Conservation (phyloP, 2,329 filamentous ascomycete species). For the Colletotrichum noveboracense region DNA sequence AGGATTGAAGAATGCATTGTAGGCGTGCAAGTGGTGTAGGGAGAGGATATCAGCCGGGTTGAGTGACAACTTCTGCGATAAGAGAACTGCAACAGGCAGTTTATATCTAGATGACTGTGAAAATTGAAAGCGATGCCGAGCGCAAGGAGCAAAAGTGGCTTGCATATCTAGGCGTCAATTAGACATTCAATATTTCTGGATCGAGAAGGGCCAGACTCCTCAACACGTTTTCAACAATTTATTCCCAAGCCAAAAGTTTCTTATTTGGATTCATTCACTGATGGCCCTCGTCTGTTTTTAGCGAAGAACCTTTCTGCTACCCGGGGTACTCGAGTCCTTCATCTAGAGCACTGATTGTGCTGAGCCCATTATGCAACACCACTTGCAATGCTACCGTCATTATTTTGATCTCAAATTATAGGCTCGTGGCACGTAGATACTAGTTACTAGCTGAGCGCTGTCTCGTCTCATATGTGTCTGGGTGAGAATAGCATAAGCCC, state of each 20-base stretch:
- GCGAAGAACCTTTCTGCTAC: too few relatives aligned
- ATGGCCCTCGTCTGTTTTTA: too few relatives aligned
- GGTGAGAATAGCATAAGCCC: too few relatives aligned
- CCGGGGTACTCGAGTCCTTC: too few relatives aligned
- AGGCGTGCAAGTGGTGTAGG: not conserved
- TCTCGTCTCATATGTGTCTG: too few relatives aligned
- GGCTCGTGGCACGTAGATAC: not conserved
- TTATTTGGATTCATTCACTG: not conserved
- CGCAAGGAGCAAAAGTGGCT: not conserved
- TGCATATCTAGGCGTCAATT: not conserved
- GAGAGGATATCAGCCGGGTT: too few relatives aligned
- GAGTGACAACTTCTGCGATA: not conserved
- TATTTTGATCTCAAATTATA: not conserved
- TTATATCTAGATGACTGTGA: not conserved
- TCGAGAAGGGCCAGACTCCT: not conserved
- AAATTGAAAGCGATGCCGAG: not conserved
- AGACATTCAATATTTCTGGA: not conserved
- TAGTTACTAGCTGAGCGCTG: too few relatives aligned
- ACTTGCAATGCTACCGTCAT: too few relatives aligned
- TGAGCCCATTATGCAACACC: too few relatives aligned
- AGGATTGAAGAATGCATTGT: not conserved
- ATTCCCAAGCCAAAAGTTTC: not conserved
- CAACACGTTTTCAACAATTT: not conserved
- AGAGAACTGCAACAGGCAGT: not conserved
- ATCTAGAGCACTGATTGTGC: too few relatives aligned